These are phyloP conservation scores for Beauveria sp. DNA, from an alignment of 2,329 filamentous ascomycete genomes.

Conservation along the genomic window DNA sequence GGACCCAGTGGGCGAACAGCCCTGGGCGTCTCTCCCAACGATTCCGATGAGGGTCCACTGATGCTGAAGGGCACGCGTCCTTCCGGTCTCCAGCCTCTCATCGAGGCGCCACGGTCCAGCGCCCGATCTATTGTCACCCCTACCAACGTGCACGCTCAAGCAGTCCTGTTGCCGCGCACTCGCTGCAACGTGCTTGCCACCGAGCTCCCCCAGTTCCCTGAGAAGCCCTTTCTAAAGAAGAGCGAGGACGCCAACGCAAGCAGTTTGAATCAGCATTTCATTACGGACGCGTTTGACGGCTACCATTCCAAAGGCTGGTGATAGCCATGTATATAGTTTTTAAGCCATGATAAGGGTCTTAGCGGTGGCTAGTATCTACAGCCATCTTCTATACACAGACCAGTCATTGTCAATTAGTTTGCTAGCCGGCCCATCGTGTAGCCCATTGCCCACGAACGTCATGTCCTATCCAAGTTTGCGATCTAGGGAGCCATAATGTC, in stretches of 20 bases:
- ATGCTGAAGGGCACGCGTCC: constrained; percentile 54
- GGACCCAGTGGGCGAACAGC: constrained; percentile 19
- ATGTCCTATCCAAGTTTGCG: too few species aligned
- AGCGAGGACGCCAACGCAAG: constrained; percentile 57
- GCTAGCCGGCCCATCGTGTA: too few species aligned
- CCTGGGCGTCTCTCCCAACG: constrained; percentile 44
- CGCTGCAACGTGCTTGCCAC: too few species aligned
- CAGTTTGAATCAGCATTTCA: constrained; percentile 82
- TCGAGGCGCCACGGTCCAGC: constrained; percentile 56
- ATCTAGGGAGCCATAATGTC: too few species aligned
- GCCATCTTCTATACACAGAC: background rate
- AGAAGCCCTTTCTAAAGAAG: constrained; percentile 47
- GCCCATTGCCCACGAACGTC: too few species aligned
- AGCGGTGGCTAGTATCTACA: background rate
- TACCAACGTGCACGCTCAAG: constrained; percentile 54
- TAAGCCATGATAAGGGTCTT: background rate
- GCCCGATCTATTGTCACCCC: constrained; percentile 74
- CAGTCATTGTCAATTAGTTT: background rate
- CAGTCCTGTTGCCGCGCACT: constrained; percentile 70
- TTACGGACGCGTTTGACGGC: constrained; percentile 55
- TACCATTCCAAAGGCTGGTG: constrained; percentile 38
- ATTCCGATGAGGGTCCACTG: constrained; percentile 54
- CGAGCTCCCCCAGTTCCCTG: constrained; percentile 49
- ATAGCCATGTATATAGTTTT: constrained; percentile 4
- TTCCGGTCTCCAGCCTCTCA: constrained; percentile 44